Conservation (phyloP, 805 yeast genomes). For the Nakazawaea sp. region DNA sequence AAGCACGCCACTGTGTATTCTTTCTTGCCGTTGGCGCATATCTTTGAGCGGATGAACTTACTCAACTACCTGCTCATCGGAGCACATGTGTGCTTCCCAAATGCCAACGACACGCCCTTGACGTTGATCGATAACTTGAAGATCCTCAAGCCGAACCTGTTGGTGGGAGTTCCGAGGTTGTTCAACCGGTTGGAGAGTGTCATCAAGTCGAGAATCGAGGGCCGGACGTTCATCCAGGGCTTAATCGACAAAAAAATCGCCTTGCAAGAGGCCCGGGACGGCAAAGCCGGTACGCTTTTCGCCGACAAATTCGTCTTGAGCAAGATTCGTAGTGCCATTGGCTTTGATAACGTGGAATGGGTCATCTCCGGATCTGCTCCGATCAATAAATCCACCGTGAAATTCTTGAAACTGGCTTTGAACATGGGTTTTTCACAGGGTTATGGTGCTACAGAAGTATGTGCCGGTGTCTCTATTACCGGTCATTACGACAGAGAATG, state of each 20-base stretch:
- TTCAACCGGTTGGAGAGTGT: slow-evolving; percentile 57
- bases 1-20: slow-evolving; percentile 5
- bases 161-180: slow-evolving; percentile 60
- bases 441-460: slow-evolving; percentile 69
- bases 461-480: slow-evolving; percentile 50
- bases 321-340: slow-evolving; percentile 37
- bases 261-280: slow-evolving; percentile 11
- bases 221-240: slow-evolving; percentile 11
- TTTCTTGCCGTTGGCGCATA: slow-evolving; percentile 14
- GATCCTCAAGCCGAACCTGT: slow-evolving; percentile 42
- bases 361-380: slow-evolving; percentile 65
- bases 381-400: slow-evolving; percentile 51
- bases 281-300: slow-evolving; percentile 14
- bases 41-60: slow-evolving; percentile 14
- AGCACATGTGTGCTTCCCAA: slow-evolving; percentile 40
- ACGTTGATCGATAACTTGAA: slow-evolving; percentile 54
- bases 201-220: slow-evolving; percentile 38
- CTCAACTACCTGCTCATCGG: slow-evolving; percentile 8
- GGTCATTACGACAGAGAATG: slow-evolving; percentile 35
- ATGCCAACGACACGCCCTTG: slow-evolving; percentile 38
- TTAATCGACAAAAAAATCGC: slow-evolving; percentile 10
- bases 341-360: slow-evolving; percentile 35
- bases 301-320: slow-evolving; percentile 31
- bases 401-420: slow-evolving; percentile 55
- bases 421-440: slow-evolving; percentile 55